Conservation (phyloP, 2,329 filamentous ascomycete genomes). For the Podosphaera xanthii region DNA sequence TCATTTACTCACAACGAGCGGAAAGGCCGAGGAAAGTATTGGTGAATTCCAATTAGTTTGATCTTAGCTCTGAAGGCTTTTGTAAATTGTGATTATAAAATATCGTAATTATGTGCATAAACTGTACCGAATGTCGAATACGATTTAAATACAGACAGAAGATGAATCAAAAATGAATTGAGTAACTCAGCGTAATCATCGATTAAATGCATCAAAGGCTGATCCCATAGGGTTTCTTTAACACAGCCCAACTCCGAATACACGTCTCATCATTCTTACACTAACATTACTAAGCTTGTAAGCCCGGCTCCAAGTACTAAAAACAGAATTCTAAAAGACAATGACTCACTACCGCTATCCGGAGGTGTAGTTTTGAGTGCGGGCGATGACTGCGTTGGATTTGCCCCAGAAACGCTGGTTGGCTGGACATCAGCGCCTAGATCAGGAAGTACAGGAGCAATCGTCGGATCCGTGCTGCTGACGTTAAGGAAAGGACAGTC, state of each 20-base stretch:
- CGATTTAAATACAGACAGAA: too few species aligned
- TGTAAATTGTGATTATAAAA: too few species aligned
- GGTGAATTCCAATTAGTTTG: too few species aligned
- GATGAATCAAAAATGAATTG: too few species aligned
- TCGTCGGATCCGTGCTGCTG: slow-evolving; percentile 4
- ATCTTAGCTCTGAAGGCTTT: too few species aligned
- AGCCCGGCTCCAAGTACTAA: background rate
- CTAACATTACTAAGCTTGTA: background rate
- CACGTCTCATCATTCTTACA: background rate
- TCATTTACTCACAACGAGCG: too few species aligned
- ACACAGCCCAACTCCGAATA: background rate
- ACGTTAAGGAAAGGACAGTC: slow-evolving; percentile 10
- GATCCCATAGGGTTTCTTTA: background rate
- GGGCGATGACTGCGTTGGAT: background rate
- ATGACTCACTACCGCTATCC: background rate
- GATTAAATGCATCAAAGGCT: too few species aligned
- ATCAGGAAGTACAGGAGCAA: slow-evolving; percentile 3
- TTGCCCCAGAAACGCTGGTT: background rate
- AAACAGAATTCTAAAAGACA: background rate
- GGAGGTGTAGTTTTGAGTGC: background rate
- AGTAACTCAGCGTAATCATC: too few species aligned
- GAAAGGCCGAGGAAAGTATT: too few species aligned
- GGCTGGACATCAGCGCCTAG: slow-evolving; percentile 3
- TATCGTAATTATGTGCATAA: too few species aligned
- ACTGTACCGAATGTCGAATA: too few species aligned